phyloP scores from a whole-genome alignment of 768 basidiomycete genomes.

The Holtermannia corniformis region DNA sequence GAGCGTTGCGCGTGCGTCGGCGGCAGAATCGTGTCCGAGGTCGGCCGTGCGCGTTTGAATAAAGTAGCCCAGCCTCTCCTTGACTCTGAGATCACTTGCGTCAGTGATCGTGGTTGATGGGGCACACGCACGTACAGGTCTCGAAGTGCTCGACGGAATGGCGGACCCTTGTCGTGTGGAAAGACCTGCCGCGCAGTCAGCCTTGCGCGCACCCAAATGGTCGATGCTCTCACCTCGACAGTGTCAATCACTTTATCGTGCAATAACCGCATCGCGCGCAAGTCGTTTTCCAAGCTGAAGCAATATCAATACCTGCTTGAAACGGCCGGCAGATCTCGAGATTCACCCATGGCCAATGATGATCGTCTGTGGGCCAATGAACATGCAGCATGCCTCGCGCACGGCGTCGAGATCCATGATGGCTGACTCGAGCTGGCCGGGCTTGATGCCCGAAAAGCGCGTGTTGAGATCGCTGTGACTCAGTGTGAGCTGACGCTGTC shows the following conservation, averaged over 20 bases:
- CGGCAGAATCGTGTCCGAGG: conserved; percentile 77
- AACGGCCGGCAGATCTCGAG: neutral
- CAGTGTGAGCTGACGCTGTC: conserved; percentile 2
- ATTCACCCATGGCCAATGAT: conserved; percentile 57
- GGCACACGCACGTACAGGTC: conserved; percentile 54
- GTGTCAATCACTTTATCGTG: conserved; percentile 82
- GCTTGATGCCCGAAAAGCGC: conserved; percentile 45
- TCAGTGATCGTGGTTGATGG: conserved; percentile 2
- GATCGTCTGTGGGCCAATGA: conserved; percentile 72
- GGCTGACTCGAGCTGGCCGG: conserved; percentile 45
- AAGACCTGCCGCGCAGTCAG: conserved; percentile 48
- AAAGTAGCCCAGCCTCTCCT: conserved; percentile 65
- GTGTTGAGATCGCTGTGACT: conserved; percentile 76
- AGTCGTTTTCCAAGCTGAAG: conserved; percentile 85
- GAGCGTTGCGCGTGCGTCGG: conserved; percentile 80
- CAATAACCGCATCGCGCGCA: conserved; percentile 78
- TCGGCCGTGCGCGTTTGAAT: conserved; percentile 73
- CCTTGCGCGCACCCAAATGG: neutral
- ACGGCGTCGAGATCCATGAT: conserved; percentile 57
- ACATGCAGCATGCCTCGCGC: conserved; percentile 56
- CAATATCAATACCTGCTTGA: neutral
- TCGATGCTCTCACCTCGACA: conserved; percentile 45
- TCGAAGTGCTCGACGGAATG: conserved; percentile 67
- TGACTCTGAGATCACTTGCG: conserved; percentile 49
- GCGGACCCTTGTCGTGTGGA: conserved; percentile 68